Evolutionary conservation across 106 monocot species (phyloP), one percentile per base, ranked within the genome.

Genomic region (Platanthera guangdongensis): DNA sequence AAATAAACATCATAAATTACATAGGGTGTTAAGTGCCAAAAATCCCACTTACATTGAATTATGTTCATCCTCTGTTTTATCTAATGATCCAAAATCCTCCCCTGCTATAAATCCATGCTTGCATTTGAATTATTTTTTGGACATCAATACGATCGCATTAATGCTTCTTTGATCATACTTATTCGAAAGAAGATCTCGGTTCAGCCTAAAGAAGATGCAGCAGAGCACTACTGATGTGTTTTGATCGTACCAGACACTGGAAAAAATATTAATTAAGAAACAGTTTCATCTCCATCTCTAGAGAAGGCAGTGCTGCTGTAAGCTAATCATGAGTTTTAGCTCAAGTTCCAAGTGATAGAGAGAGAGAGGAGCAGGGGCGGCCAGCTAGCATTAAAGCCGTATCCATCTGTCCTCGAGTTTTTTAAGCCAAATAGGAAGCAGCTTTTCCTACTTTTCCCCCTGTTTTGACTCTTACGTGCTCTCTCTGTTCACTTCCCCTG

Each of bases 291-390:
- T 48, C 12, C 47, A 70, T 0, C 39, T 39, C 3, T 47, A 47
- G 70, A 48, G 2, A 70, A 70, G 70, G 70, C 46, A 45, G 47
- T 70, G 70, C 45, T 5, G 47, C 45, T 45, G 16, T 13, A 18
- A 70, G 7, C 70, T 70, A 46, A 70, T 70, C 70, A 70, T 70
- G 70, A 70, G 70, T 47, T 16, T 48, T 70, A 47, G 70, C 47
- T 70, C 70, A 70, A 70, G 70, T 70, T 70, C 70, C 70, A 70
- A 70, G 47, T 70, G 11, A 55, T 16, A 55, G 54, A 55, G 54
- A 55, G 54, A 13, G 54, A 14, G 1, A 55, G 14, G 4, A 4
- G 16, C 15, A 54, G 54, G 11, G 16, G 21, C 6, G 21, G 18
- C 19, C 8, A 57, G 57, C 57, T 65, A 67, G 47, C 70, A 46